Percentiles rank a stretch among this genome's conserved stretches.
These are phyloP conservation scores for Candida andamanensis DNA, from an alignment of 805 yeast species.

Conservation along the genomic window DNA sequence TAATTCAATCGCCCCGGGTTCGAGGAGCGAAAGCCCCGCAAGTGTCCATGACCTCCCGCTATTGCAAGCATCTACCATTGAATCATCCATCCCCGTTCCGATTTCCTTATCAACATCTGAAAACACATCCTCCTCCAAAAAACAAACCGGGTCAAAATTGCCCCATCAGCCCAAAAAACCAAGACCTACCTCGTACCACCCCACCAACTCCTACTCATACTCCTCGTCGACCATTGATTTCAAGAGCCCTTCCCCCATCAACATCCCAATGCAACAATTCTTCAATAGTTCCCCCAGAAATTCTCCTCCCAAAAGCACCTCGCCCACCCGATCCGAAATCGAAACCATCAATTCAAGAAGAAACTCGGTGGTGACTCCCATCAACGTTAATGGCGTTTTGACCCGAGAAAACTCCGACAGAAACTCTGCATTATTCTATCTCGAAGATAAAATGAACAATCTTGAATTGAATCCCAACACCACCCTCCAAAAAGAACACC, in stretches of 20 bases:
- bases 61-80: too few species aligned
- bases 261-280: conserved; percentile 17
- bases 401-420: conserved; percentile 24
- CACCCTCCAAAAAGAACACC: not conserved
- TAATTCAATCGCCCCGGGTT: too few species aligned
- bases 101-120: conserved; percentile 1
- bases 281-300: conserved; percentile 7
- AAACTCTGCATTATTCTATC: conserved; percentile 36
- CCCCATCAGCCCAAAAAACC: conserved; percentile 54
- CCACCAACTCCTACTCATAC: conserved; percentile 43
- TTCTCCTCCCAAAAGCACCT: conserved; percentile 8
- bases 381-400: conserved; percentile 41
- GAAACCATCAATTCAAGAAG: conserved; percentile 20
- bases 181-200: conserved; percentile 82
- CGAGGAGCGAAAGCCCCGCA: conserved; percentile 1
- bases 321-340: conserved; percentile 10
- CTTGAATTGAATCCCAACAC: conserved; percentile 11
- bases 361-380: conserved; percentile 38
- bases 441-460: conserved; percentile 41
- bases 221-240: conserved; percentile 32
- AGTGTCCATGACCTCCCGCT: too few species aligned
- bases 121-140: not conserved
- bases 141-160: conserved; percentile 18
- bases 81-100: conserved; percentile 7
- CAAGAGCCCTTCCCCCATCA: conserved; percentile 29